Evolutionary conservation across 75 land plant species (phyloP).

Genomic region (Isoetes taiwanensis): DNA sequence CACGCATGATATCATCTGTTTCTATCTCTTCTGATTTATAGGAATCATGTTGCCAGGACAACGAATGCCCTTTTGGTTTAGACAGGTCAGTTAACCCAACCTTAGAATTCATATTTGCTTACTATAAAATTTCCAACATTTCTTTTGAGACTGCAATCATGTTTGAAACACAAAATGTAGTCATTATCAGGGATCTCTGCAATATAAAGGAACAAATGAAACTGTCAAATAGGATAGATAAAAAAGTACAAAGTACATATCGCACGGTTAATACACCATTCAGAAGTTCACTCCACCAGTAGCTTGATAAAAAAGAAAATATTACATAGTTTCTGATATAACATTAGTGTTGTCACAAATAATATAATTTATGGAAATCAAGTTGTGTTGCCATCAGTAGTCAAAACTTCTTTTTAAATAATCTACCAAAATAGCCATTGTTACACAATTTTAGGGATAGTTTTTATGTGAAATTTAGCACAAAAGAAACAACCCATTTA

Average conservation of each 20-base stretch:
- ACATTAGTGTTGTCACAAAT: neutral
- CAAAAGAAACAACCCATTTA: no score
- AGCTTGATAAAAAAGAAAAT: constrained; percentile 37
- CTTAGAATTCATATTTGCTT: constrained; percentile 5
- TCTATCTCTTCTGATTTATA: no score
- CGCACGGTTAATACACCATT: constrained; percentile 35
- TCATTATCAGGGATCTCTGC: constrained; percentile 98
- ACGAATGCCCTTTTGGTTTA: no score
- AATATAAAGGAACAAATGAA: no score
- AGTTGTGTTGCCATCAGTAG: no score
- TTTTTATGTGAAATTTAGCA: no score
- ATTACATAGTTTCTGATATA: no score
- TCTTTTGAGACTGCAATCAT: constrained; percentile 61
- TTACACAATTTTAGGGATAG: no score
- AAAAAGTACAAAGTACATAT: neutral
- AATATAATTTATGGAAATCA: no score
- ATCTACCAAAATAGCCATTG: neutral
- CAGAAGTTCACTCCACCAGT: constrained; percentile 97
- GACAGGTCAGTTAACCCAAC: neutral
- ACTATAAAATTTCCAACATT: constrained; percentile 49
- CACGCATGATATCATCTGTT: no score
- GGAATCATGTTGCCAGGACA: no score
- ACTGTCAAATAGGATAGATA: neutral
- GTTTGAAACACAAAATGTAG: constrained; percentile 81
- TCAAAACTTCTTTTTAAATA: neutral